A percentile compares a stretch with the other conserved stretches of the same genome.
Conservation (phyloP, 202 grass and related monocot species). For the Saccharum hybrid region DNA sequence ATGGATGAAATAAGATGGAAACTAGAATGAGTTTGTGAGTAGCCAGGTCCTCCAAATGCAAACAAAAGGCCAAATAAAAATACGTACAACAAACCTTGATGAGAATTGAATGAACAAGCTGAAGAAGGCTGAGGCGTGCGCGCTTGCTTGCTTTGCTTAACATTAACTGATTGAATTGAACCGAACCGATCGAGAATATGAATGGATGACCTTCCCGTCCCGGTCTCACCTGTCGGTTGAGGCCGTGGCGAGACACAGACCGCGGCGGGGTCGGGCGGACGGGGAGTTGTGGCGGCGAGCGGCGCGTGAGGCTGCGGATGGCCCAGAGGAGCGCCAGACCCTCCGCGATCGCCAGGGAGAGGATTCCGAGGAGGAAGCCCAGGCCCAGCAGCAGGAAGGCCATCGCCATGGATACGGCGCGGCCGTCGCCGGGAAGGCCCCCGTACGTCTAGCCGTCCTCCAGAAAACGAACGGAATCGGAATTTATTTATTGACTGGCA, state of each 20-base stretch:
- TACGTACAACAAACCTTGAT: too few relatives aligned
- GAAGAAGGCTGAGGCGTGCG: too few relatives aligned
- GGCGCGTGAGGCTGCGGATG: constrained; percentile 48
- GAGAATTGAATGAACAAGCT: too few relatives aligned
- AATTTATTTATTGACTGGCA: background rate
- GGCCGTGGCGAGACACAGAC: background rate
- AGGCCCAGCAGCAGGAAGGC: constrained; percentile 62
- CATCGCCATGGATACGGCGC: constrained; percentile 18
- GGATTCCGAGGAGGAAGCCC: constrained; percentile 62
- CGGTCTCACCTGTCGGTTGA: background rate
- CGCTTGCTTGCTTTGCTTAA: background rate
- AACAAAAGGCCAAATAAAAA: too few relatives aligned
- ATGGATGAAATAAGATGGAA: background rate
- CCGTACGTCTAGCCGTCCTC: background rate
- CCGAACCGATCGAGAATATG: background rate
- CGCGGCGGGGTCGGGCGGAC: background rate
- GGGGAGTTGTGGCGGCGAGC: constrained; percentile 32
- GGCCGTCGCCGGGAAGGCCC: too few relatives aligned
- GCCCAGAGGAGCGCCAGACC: constrained; percentile 49
- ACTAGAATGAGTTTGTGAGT: background rate
- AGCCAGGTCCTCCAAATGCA: too few relatives aligned
- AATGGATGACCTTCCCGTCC: background rate
- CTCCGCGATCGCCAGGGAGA: constrained; percentile 50
- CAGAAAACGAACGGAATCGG: too few relatives aligned
- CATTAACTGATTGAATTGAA: background rate